Evolutionary conservation across 176 grass and related monocot genomes (phyloP), one percentile per base, ranked within the genome.

Genomic region (Pontederia paniculata): DNA sequence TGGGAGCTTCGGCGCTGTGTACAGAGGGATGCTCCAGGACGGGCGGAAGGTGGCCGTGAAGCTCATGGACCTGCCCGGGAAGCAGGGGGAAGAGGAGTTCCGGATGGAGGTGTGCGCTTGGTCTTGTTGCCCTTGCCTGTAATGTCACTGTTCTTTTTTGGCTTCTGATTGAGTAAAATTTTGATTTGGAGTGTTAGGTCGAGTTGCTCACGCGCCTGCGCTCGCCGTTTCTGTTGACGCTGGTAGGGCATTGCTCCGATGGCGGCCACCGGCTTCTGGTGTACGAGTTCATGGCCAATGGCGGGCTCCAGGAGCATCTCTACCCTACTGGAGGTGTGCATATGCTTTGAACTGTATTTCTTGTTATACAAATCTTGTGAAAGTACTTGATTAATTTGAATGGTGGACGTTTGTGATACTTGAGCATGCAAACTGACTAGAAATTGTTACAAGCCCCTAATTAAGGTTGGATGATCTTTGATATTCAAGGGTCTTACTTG

Each of bases 241-340:
- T 98, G 77, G 66, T 98, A 51, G 87, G 93, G 45, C 83, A 98
- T 83, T 98, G 86, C 58, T 91, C 93, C 0, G 93, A 88, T 63
- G 83, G 78, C 53, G 75, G 77, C 42, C 86, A 98, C 44, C 75
- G 93, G 17, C 74, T 98, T 52, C 70, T 98, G 43, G 86, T 98
- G 22, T 98, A 98, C 16, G 93, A 98, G 70, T 98, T 91, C 80
- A 98, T 98, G 93, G 83, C 93, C 28, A 91, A 98, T 88, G 87
- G 93, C 9, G 75, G 87, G 65, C 76, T 98, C 50, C 93, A 98
- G 71, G 93, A 98, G 54, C 93, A 98, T 88, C 93, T 91, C 41
- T 98, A 98, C 51, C 93, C 93, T 17, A 84, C 47, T 56, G 66
- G 74, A 80, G 93, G 93, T 91, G 73, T 60, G 48, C 2, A 45